Evolutionary conservation across 441 rosid genomes (phyloP).

Genomic region (Flueggea neowawraea): DNA sequence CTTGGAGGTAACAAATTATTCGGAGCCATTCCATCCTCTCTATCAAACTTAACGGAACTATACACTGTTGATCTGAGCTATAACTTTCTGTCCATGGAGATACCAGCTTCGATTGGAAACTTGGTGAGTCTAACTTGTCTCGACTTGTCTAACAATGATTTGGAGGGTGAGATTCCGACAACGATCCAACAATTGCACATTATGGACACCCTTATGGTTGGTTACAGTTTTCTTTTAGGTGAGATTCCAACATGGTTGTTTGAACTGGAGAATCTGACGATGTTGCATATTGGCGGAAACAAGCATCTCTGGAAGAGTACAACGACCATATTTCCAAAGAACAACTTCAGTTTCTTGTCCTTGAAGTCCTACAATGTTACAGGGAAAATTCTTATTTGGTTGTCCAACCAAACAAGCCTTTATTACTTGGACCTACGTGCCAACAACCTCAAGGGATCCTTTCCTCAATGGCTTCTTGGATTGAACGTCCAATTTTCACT

Average conservation of each 20-base stretch:
- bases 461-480: constrained; percentile 29
- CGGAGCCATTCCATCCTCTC: no score
- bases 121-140: not conserved
- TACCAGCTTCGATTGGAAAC: not conserved
- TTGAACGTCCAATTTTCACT: not conserved
- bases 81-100: not conserved
- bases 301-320: not conserved
- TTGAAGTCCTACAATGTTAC: not conserved
- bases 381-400: constrained; percentile 11
- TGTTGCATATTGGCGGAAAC: not conserved
- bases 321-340: not conserved
- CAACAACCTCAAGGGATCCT: constrained; percentile 27
- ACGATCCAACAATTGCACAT: not conserved
- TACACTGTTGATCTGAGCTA: not conserved
- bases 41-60: no score
- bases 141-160: no score
- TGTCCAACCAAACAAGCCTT: constrained; percentile 25
- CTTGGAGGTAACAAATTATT: no score
- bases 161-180: not conserved
- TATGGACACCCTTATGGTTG: not conserved
- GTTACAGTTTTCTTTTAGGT: not conserved
- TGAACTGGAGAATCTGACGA: no score
- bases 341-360: not conserved
- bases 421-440: constrained; percentile 26
- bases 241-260: not conserved